Base-by-base conservation (phyloP, 177 flowering plant genomes). In the Vitis hybrid region DNA sequence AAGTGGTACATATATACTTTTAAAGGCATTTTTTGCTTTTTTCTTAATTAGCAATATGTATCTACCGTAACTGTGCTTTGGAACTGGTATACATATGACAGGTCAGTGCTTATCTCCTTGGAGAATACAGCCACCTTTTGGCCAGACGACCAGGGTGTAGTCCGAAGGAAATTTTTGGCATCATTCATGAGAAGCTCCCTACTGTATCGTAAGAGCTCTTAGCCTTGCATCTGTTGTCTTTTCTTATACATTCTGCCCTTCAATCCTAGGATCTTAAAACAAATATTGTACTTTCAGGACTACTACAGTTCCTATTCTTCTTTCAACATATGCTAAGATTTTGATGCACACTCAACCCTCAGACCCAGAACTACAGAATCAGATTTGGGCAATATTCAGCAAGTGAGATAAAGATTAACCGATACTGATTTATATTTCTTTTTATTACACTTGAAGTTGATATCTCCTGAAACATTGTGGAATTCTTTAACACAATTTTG, bases 61-160 rank as follows among this genome's bases (percentile, higher is more conserved):
- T 11, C 54, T 32, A 60, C 4, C 35, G 13, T 21, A 17, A 7
- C n/a, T 65, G 15, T 40, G 48, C 18, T 54, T 70, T 66, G 10
- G 14, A 54, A 58, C 57, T 72, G 74, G 32, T 54, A 27, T 61
- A 9, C 54, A 3, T 72, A 60, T 35, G 52, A 82, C 85, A 95
- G 98, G 98, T 91, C 59, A 95, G 99, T 83, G 90, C 99, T 50
- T 91, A 96, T 80, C 75, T 96, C 67, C 94, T 96, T 80, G 99
- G 99, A 71, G 99, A 96, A 75, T 92, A 86, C 62, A 80, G 99
- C 72, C 99, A 96, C 74, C 96, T 96, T 70, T 82, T 96, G 80
- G 86, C 88, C 49, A 84, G 97, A 82, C 80, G 97, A 49, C 97
- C 97, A 63, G 97, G 98, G 15, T 96, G 95, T 75, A 88, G 92